These are phyloP conservation scores for Coemansia sp. DNA, from an alignment of 192 early-diverging fungal species.

Conservation along the genomic window DNA sequence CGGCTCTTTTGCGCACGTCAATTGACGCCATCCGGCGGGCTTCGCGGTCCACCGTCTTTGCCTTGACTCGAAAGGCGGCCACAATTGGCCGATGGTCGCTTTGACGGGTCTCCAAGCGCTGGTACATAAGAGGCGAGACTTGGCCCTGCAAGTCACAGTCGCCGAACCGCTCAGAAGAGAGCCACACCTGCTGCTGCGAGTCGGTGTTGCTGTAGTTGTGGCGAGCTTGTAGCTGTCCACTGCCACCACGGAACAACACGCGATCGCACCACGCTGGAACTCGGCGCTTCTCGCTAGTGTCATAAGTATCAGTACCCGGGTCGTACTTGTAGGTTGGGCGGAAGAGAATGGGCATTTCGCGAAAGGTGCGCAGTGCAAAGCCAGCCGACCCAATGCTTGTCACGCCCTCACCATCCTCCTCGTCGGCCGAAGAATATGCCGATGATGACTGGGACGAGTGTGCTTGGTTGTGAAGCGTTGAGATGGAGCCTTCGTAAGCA, in stretches of 20 bases:
- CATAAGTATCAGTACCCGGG: constrained; percentile 76
- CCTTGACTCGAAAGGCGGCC: constrained; percentile 60
- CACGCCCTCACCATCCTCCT: constrained; percentile 10
- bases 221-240: constrained; percentile 2
- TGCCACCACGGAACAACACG: constrained; percentile 62
- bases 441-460: constrained; percentile 30
- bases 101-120: constrained; percentile 63
- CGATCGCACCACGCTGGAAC: constrained; percentile 97
- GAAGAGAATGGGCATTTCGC: constrained; percentile 77
- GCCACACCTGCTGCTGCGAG: constrained; percentile 1
- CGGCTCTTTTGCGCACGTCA: constrained; percentile 54
- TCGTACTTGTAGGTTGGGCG: constrained; percentile 98
- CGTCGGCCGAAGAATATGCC: constrained; percentile 28
- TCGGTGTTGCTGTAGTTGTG: neutral
- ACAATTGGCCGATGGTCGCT: constrained; percentile 87
- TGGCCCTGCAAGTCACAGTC: constrained; percentile 28
- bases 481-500: neutral
- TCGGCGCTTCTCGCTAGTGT: constrained; percentile 90
- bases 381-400: constrained; percentile 52
- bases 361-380: constrained; percentile 74
- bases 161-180: neutral
- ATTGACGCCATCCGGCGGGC: constrained; percentile 45
- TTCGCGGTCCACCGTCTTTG: constrained; percentile 60
- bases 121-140: constrained; percentile 55
- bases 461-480: constrained; percentile 17